Evolutionary conservation across 345 rosid species (phyloP), one percentile per base, ranked within the genome.

Genomic region (Combretum micranthum): DNA sequence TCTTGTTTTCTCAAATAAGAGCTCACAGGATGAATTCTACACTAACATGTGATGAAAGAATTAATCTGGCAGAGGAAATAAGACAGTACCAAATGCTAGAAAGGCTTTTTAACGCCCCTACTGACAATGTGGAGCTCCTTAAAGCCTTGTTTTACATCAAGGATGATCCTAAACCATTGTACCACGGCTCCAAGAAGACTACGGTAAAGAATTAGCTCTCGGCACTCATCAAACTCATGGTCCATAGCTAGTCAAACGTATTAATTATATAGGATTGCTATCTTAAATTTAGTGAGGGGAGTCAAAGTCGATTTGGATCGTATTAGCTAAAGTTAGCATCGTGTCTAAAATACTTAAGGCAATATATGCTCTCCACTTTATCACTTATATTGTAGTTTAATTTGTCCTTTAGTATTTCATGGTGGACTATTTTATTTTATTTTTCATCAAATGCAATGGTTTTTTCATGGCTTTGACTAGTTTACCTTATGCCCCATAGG

Each of bases 81-180:
- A 76, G 62, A 67, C 48, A 60, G 12, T 70, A 69, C 45, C 75
- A 81, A 57, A 69, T 60, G 49, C 73, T 75, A 32, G 10, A 53
- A 45, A 52, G 46, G 54, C 59, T 76, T 71, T 58, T 76, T 44
- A 67, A 58, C 9, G 67, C 47, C 32, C 51, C 60, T 15, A 66
- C 65, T 37, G 87, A 82, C 70, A 82, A 82, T 65, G 61, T 65
- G 72, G 73, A 49, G 70, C 42, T 76, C 63, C 74, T 82, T 53
- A 74, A 64, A n/a, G 78, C 78, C n/a, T 45, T 82, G 60, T 42
- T 82, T 26, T 52, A 65, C 67, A 51, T 68, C 12, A 74, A 78
- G 65, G 80, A 76, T 64, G 82, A 78, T 46, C 63, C 45, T 44
- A 67, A 15, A 62, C 87, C 83, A 3, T 78, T 82, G 22, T n/a